Percentiles rank a stretch among this genome's conserved stretches.
Evolutionary conservation across 208 protist species (phyloP).

Genomic region (Trypanosoma brucei): DNA sequence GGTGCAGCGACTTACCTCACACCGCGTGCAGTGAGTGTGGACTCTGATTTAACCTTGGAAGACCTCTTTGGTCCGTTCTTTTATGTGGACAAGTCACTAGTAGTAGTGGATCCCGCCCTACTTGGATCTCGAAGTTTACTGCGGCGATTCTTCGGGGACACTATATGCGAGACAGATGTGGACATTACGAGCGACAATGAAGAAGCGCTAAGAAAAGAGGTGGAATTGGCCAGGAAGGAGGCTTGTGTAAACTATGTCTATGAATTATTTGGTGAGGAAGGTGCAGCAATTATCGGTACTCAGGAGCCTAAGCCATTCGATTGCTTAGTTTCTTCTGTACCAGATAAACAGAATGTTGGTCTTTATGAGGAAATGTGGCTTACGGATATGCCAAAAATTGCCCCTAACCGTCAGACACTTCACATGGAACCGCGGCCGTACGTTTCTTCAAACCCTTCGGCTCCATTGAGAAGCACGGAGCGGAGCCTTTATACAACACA

Average conservation of each 20-base stretch:
- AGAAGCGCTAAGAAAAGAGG: constrained; percentile 24
- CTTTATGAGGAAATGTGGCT: constrained; percentile 50
- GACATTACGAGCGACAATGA: constrained; percentile 37
- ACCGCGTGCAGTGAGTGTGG: neutral
- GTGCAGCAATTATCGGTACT: constrained; percentile 29
- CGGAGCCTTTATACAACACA: constrained; percentile 75
- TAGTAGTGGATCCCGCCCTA: constrained; percentile 41
- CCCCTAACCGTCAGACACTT: constrained; percentile 73
- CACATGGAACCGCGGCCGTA: constrained; percentile 81
- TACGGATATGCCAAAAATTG: constrained; percentile 80
- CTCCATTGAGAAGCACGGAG: constrained; percentile 55
- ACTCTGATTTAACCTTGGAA: constrained; percentile 28
- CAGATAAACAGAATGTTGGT: constrained; percentile 13
- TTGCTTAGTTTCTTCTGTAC: constrained; percentile 36
- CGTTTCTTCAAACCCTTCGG: constrained; percentile 31
- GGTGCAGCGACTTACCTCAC: neutral
- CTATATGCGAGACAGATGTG: constrained; percentile 45
- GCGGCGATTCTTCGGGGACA: constrained; percentile 41
- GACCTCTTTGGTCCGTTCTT: constrained; percentile 68
- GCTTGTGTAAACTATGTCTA: constrained; percentile 30
- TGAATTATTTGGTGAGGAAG: constrained; percentile 51
- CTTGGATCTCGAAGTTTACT: constrained; percentile 64
- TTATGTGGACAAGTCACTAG: constrained; percentile 16
- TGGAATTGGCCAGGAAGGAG: constrained; percentile 18
- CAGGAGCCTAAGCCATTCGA: constrained; percentile 40